Percentiles rank a stretch among this genome's conserved stretches.
These are phyloP conservation scores for Marasmius fiardii DNA, from an alignment of 1,284 basidiomycete species.

Conservation along the genomic window DNA sequence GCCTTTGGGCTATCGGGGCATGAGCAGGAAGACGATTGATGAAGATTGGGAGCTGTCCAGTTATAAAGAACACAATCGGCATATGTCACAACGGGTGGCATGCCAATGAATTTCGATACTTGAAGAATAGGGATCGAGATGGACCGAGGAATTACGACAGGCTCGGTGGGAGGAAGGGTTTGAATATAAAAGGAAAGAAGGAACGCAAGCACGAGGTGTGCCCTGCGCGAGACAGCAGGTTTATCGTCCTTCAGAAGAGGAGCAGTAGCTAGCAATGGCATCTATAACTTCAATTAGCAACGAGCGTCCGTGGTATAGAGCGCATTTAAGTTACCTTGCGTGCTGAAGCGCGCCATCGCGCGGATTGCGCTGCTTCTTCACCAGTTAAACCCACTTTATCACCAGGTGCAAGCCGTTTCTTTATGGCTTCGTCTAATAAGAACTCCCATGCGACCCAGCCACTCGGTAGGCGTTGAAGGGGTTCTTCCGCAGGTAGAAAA, in stretches of 20 bases:
- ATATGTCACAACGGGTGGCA: slow-evolving; percentile 92
- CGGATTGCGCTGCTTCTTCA: slow-evolving; percentile 43
- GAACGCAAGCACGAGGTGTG: slow-evolving; percentile 84
- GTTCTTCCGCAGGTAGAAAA: slow-evolving; percentile 85
- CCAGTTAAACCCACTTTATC: slow-evolving; percentile 40
- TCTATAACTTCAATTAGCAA: slow-evolving; percentile 24
- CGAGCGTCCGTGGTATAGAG: not conserved
- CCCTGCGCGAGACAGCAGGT: slow-evolving; percentile 71
- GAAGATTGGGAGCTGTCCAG: slow-evolving; percentile 44
- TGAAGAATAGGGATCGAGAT: slow-evolving; percentile 78
- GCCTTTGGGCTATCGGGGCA: not conserved
- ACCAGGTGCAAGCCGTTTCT: slow-evolving; percentile 52
- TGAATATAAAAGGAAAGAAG: slow-evolving; percentile 90
- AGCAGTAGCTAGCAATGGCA: slow-evolving; percentile 46
- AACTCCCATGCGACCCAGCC: slow-evolving; percentile 75
- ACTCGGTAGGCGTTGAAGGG: slow-evolving; percentile 58
- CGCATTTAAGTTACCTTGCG: slow-evolving; percentile 41
- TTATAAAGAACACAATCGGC: slow-evolving; percentile 95
- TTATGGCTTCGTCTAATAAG: slow-evolving; percentile 47
- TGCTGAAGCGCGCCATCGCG: slow-evolving; percentile 62
- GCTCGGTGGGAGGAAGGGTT: slow-evolving; percentile 52
- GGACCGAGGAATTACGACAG: slow-evolving; percentile 64
- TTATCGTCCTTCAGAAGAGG: slow-evolving; percentile 53
- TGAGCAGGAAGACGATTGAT: slow-evolving; percentile 17
- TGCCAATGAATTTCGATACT: slow-evolving; percentile 70